These are phyloP conservation scores for Leccinellum albellum DNA, from an alignment of 768 basidiomycete species.

Conservation along the genomic window DNA sequence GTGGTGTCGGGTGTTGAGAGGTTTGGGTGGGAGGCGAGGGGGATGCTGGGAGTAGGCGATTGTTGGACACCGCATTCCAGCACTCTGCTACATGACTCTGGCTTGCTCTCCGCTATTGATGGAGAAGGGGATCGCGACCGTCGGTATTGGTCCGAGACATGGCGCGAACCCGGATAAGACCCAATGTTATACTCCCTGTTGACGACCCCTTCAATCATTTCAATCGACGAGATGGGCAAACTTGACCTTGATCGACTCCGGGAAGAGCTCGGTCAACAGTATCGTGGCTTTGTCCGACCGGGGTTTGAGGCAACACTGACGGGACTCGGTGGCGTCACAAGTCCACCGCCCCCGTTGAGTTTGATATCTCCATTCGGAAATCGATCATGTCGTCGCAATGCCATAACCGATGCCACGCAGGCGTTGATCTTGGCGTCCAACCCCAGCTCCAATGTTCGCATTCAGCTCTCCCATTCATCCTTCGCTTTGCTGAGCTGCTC, in stretches of 20 bases:
- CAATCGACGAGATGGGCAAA: constrained; percentile 33
- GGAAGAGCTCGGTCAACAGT: constrained; percentile 43
- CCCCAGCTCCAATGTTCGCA: constrained; percentile 49
- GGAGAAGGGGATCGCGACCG: constrained; percentile 30
- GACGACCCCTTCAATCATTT: constrained; percentile 31
- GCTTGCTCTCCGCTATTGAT: constrained; percentile 29
- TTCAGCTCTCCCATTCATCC: constrained; percentile 75
- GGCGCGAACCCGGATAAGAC: constrained; percentile 21
- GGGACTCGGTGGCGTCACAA: constrained; percentile 76
- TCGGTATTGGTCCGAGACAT: constrained; percentile 21
- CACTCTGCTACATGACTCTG: constrained; percentile 18
- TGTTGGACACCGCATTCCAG: constrained; percentile 18
- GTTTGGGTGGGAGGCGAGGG: too few relatives aligned
- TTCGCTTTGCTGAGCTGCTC: constrained; percentile 67
- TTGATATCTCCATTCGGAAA: constrained; percentile 32
- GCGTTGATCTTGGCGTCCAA: constrained; percentile 43
- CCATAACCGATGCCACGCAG: constrained; percentile 27
- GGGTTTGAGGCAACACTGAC: constrained; percentile 68
- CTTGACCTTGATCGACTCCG: constrained; percentile 36
- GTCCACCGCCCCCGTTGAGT: constrained; percentile 39
- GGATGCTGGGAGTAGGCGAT: too few relatives aligned
- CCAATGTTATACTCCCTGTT: constrained; percentile 14
- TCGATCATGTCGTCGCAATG: constrained; percentile 38
- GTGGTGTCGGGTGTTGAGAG: too few relatives aligned
- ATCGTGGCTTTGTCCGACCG: constrained; percentile 35